Percentiles rank a stretch among this genome's conserved stretches.
phyloP scores from a whole-genome alignment of 2,329 filamentous ascomycete genomes.

The Fusarium secorum region DNA sequence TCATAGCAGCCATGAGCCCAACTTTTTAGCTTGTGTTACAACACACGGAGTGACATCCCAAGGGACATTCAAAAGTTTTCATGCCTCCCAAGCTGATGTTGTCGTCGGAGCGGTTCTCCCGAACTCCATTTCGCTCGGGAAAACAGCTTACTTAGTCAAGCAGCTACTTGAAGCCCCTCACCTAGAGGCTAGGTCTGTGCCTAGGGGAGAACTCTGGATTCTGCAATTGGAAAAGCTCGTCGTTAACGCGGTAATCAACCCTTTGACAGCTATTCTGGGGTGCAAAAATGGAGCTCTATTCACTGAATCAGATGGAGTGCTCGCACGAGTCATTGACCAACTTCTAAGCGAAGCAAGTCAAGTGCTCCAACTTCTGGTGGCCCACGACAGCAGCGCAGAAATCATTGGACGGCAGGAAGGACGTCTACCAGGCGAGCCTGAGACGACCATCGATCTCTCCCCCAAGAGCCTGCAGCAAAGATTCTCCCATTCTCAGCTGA shows the following conservation, averaged over 20 bases:
- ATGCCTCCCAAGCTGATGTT: slow-evolving; percentile 59
- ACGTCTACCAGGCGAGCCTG: neutral
- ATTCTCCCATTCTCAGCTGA: slow-evolving; percentile 54
- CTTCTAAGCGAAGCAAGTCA: slow-evolving; percentile 77
- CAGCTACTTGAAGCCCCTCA: slow-evolving; percentile 53
- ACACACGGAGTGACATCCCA: slow-evolving; percentile 64
- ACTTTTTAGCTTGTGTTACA: slow-evolving; percentile 74
- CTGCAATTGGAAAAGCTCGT: slow-evolving; percentile 88
- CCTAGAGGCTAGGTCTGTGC: slow-evolving; percentile 52
- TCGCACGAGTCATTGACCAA: slow-evolving; percentile 69
- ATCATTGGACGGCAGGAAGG: slow-evolving; percentile 46
- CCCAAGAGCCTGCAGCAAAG: slow-evolving; percentile 45
- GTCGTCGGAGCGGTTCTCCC: slow-evolving; percentile 56
- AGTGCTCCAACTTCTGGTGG: slow-evolving; percentile 74
- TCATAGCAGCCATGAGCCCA: slow-evolving; percentile 56
- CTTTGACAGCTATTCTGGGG: slow-evolving; percentile 80
- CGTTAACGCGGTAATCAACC: slow-evolving; percentile 82
- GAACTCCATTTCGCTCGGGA: slow-evolving; percentile 27
- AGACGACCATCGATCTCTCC: slow-evolving; percentile 22
- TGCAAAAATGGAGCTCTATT: slow-evolving; percentile 82
- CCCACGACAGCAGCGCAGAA: slow-evolving; percentile 58
- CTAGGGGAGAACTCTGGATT: slow-evolving; percentile 57
- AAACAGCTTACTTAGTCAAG: slow-evolving; percentile 50
- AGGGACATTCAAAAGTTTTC: slow-evolving; percentile 60
- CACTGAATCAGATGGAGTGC: slow-evolving; percentile 57